Base-by-base conservation (phyloP, 2,329 filamentous ascomycete species). In the Lachnellula hyalina region DNA sequence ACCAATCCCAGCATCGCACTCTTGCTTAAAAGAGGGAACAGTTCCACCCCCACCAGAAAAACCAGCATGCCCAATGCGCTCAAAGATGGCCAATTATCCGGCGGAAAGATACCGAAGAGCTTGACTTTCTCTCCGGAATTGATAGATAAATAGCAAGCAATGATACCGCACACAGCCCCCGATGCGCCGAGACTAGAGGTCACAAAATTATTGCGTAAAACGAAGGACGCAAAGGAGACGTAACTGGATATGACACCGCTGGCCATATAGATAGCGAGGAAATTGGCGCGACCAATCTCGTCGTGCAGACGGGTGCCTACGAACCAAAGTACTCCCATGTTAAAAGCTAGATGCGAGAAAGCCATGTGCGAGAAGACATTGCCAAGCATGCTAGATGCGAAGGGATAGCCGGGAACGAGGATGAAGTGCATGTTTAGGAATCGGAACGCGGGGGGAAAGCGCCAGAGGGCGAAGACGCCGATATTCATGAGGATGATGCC, bases 291-390 rank as follows among this genome's bases (percentile, higher is more conserved):
- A 11, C 85, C 87, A 25, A 90, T 73, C 62, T 90, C 85, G 58
- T 89, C 84, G 70, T 89, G 85, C 35, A 90, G 74, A 1, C 78
- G 75, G 9, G 79, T 79, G 23, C 87, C 89, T 17, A 90, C 75
- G 64, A 89, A 74, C 74, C 78, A 85, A 4, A 93, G 74, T 41
- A 80, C 73, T 8, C 78, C 62, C 80, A 89, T 84, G 71, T 93
- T 93, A 42, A 76, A 67, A 23, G 76, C 56, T 38, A 89, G 68
- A 69, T 94, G 89, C 47, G 70, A 65, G 17, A 84, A 61, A 3
- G 70, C 72, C 52, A 87, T 81, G 72, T 94, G 89, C 19, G 84
- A 87, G 73, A 91, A 89, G 49, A 82, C 73, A 61, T 82, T 82
- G 35, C 82, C 81, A 28, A 93, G 65, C 58, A 89, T 70, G 59